A percentile compares a stretch with the other conserved stretches of the same genome.
These are phyloP conservation scores for Cenococcum geophilum DNA, from an alignment of 495 filamentous ascomycete species.

Conservation along the genomic window DNA sequence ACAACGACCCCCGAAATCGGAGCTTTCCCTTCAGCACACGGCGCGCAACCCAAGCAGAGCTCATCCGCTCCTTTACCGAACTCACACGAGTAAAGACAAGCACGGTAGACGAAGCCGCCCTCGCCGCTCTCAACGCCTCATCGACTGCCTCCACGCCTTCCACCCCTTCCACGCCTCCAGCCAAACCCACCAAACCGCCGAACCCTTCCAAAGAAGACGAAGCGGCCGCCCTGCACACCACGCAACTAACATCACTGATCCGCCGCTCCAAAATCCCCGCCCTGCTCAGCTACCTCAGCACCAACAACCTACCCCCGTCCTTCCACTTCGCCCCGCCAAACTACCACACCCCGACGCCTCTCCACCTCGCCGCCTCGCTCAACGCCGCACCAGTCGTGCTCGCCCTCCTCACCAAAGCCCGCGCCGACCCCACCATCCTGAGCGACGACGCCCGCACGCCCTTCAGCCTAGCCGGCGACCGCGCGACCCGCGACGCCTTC, in stretches of 20 bases:
- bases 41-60: constrained; percentile 87
- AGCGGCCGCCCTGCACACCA: constrained; percentile 68
- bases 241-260: constrained; percentile 79
- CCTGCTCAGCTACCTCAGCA: constrained; percentile 73
- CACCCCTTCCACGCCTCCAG: constrained; percentile 17
- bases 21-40: constrained; percentile 92
- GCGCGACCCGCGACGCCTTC: constrained; percentile 84
- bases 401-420: constrained; percentile 69
- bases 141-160: constrained; percentile 8
- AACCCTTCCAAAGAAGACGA: constrained; percentile 71
- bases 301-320: constrained; percentile 58
- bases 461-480: constrained; percentile 83
- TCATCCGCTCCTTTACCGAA: constrained; percentile 89
- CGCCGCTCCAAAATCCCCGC: constrained; percentile 85
- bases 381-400: constrained; percentile 66
- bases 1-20: constrained; percentile 77
- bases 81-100: constrained; percentile 82
- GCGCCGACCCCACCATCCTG: constrained; percentile 62
- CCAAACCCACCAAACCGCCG: constrained; percentile 37
- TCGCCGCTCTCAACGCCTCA: constrained; percentile 46
- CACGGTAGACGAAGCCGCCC: constrained; percentile 57
- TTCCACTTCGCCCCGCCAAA: constrained; percentile 76
- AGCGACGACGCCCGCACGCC: constrained; percentile 66
- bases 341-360: constrained; percentile 75
- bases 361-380: constrained; percentile 78